Evolutionary conservation across 2,329 filamentous ascomycete genomes (phyloP).

Genomic region (Esteya vermicola): DNA sequence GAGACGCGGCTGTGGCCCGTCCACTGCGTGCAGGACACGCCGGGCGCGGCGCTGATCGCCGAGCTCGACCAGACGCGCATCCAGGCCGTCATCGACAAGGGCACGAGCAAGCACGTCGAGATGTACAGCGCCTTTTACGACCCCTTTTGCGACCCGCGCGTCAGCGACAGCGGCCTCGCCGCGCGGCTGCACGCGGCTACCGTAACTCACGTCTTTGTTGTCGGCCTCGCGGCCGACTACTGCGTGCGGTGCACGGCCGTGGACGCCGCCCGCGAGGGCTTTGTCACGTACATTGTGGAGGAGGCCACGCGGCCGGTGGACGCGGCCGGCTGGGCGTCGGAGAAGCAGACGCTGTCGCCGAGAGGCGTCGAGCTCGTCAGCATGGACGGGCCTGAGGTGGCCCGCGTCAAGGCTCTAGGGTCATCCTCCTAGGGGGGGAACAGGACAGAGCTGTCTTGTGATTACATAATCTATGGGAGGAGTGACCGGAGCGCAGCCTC

Average conservation of each 20-base stretch:
- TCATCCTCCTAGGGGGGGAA: no score
- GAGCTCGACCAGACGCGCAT: conserved; percentile 51
- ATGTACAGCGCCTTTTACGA: conserved; percentile 92
- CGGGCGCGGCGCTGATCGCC: conserved; percentile 58
- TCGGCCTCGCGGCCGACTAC: conserved; percentile 77
- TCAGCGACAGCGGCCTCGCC: conserved; percentile 50
- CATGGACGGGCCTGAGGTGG: conserved; percentile 40
- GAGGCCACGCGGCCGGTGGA: conserved; percentile 68
- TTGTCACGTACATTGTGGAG: conserved; percentile 59
- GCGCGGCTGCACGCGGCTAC: conserved; percentile 28
- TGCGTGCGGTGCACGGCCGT: conserved; percentile 75
- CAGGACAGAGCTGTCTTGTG: no score
- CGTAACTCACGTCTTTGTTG: conserved; percentile 70
- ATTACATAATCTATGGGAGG: no score
- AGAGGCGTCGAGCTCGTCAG: conserved; percentile 50
- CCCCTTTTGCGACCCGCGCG: conserved; percentile 49
- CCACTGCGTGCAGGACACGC: conserved; percentile 69
- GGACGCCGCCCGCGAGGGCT: conserved; percentile 64
- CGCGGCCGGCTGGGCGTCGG: conserved; percentile 39
- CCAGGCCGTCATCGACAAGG: conserved; percentile 65
- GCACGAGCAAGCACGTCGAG: conserved; percentile 58
- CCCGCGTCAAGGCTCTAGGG: conserved; percentile 22
- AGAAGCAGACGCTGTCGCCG: conserved; percentile 36
- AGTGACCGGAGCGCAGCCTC: no score
- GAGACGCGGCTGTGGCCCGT: conserved; percentile 68